Evolutionary conservation across 257 asterid species (phyloP), one percentile per base, ranked within the genome.

Genomic region (Przewalskia tangutica): DNA sequence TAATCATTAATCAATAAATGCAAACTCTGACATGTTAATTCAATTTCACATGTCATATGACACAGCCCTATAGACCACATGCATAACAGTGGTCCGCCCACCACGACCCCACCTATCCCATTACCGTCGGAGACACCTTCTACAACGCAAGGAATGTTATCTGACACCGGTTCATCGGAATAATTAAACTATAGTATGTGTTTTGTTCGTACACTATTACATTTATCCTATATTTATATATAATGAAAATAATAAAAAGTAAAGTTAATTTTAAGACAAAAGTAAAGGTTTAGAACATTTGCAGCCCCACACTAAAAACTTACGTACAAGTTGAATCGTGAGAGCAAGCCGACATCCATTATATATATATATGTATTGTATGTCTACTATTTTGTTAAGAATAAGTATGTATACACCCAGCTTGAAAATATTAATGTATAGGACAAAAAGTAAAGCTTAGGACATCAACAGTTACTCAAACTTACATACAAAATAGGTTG

Each of bases 1-100:
- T 84, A 81, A 81, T 80, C 84, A 83, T 79, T 77, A 83, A 59
- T 64, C 87, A 83, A 82, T 80, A 81, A 73, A 82, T 68, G 73
- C 53, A 48, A 67, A 40, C 17, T 78, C 56, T 58, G 34, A 16
- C 53, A 46, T 78, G 14, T 36, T 78, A 55, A 60, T 80, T 82
- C 65, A 54, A 77, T 40, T 77, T 38, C 88, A 86, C 84, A 88
- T 82, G 32, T 27, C 32, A 27, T 27, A 27, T 27, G 32, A 5
- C 83, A 75, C 80, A 75, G 1, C 10, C 50, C 14, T 5, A 40
- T 20, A 58, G 17, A 56, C 32, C 17, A 77, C 42, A 71, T 46
- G 40, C 58, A 46, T 27, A 46, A 71, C 79, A 46, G 59, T 18
- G 58, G 78, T 71, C 55, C 34, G 38, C 54, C 54, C 54, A 17